phyloP scores from a whole-genome alignment of 1,139 yeast genomes.

The Groenewaldozyma sp. region DNA sequence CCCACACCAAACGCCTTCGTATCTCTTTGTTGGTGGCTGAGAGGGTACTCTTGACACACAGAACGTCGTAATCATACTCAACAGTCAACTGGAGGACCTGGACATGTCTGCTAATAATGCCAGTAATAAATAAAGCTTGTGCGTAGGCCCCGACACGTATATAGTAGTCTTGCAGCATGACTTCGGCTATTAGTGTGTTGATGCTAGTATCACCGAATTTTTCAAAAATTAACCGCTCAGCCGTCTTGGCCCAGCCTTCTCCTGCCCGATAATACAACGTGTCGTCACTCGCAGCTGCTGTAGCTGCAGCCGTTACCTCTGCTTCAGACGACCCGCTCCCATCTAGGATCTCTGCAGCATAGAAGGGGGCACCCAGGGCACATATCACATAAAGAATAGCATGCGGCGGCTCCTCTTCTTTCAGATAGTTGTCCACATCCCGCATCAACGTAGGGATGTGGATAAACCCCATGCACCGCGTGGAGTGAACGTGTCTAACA shows the following conservation, averaged over 20 bases:
- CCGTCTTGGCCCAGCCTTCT: constrained; percentile 12
- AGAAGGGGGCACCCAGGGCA: constrained; percentile 13
- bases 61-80: constrained; percentile 11
- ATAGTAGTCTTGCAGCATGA: constrained; percentile 11
- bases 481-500: constrained; percentile 9
- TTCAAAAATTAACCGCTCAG: constrained; percentile 6
- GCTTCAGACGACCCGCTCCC: neutral
- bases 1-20: constrained; percentile 11
- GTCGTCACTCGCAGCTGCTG: too few species aligned
- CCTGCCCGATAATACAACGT: constrained; percentile 8
- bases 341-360: constrained; percentile 3
- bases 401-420: neutral
- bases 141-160: constrained; percentile 10
- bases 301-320: too few species aligned
- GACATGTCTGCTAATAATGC: constrained; percentile 9
- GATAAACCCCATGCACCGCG: constrained; percentile 12
- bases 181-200: constrained; percentile 9
- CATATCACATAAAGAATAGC: constrained; percentile 9
- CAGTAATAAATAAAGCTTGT: constrained; percentile 11
- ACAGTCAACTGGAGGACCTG: constrained; percentile 13
- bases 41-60: constrained; percentile 7
- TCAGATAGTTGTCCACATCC: constrained; percentile 2
- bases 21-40: constrained; percentile 9
- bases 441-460: constrained; percentile 11
- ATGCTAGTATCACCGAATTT: constrained; percentile 8